Evolutionary conservation across 2,329 filamentous ascomycete species (phyloP).

Genomic region (Cercospora zeina): DNA sequence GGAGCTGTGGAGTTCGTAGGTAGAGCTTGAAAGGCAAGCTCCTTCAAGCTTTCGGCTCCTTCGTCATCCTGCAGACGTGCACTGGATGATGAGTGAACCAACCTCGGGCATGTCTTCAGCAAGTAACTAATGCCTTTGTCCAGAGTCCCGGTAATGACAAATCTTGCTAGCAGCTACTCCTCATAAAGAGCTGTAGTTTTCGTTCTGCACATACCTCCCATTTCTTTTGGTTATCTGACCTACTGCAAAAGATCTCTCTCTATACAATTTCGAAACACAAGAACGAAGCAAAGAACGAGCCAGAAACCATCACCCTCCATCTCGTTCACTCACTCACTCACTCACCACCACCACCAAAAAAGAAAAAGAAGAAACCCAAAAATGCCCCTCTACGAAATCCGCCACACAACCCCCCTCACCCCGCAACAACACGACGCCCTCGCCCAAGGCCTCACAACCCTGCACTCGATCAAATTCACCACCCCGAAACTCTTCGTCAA

Average conservation of each 20-base stretch:
- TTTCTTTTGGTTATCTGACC: too few species aligned
- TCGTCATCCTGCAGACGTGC: not conserved
- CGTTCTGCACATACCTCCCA: too few species aligned
- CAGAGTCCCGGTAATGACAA: not conserved
- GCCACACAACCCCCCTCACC: constrained; percentile 42
- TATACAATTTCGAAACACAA: too few species aligned
- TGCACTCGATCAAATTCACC: constrained; percentile 47
- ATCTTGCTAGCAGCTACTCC: too few species aligned
- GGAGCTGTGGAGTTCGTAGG: not conserved
- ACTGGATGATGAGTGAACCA: not conserved
- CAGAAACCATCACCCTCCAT: too few species aligned
- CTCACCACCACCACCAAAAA: not conserved
- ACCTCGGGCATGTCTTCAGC: not conserved
- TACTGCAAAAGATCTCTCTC: too few species aligned
- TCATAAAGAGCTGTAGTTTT: too few species aligned
- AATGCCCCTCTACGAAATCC: constrained; percentile 51
- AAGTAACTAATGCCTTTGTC: not conserved
- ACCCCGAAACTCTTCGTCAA: constrained; percentile 50
- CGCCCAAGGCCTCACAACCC: constrained; percentile 45
- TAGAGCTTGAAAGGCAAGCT: not conserved
- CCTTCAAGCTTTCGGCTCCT: not conserved
- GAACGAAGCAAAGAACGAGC: too few species aligned
- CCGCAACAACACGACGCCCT: constrained; percentile 43
- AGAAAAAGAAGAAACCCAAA: not conserved
- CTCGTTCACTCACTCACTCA: not conserved